Base-by-base conservation (phyloP, 2,329 filamentous ascomycete species). In the Claviceps quebecensis region DNA sequence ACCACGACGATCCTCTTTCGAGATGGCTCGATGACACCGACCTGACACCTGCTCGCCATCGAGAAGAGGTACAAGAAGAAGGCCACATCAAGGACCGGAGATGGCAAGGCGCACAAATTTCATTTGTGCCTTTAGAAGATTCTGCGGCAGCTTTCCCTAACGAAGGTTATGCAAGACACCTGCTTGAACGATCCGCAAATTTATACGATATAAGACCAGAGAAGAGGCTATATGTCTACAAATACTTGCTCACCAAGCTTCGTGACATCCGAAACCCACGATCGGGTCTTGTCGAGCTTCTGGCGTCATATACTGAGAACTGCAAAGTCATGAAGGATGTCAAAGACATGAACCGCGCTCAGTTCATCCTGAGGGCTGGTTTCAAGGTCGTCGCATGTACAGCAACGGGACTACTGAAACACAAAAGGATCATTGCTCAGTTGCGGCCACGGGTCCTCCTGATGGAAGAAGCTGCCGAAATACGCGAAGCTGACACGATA, bases 381-480 rank as follows among this genome's bases (percentile, higher is more conserved):
- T 64, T 75, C 16, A 67, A 76, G 22, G 72, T 87, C 23, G 67
- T 91, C 3, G 76, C 77, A 37, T 77, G 77, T 48, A 95, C 88
- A 0, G 89, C 85, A 0, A 94, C 88, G 0, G 87, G 87, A 1
- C 63, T 94, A 8, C 83, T 82, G 65, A 94, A 94, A 58, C 91
- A 93, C 55, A 80, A 87, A 3, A 78, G 76, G 1, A 70, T 91
- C 2, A 70, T 94, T 22, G 72, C 81, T 1, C 77, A 78, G 2
- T 62, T 91, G 4, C 71, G 76, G 29, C 86, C 87, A 0, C 78
- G 72, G 23, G 72, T 87, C 3, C 72, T 91, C 14, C 67, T 94
- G 39, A 81, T 94, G 47, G 85, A 93, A 69, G 84, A 93, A 67
- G 84, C 86, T 0, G 87, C 86, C 0, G 86, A 94, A 61, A 85